Evolutionary conservation across 805 yeast species (phyloP).

Genomic region (Spathaspora sp.): DNA sequence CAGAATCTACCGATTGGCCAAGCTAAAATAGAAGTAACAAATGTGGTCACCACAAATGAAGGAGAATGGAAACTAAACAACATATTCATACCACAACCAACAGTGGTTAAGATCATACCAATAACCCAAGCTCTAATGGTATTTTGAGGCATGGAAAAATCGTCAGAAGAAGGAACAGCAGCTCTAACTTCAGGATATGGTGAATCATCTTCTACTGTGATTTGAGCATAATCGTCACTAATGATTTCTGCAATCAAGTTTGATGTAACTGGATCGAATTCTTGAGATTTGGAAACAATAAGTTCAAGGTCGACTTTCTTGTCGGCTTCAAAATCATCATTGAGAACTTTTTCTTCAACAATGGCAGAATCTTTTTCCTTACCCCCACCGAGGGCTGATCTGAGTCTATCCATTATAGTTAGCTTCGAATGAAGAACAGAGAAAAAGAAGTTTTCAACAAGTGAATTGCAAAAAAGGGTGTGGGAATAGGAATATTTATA

Average conservation of each 20-base stretch:
- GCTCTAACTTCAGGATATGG: slow-evolving; percentile 71
- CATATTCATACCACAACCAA: slow-evolving; percentile 58
- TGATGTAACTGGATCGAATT: slow-evolving; percentile 31
- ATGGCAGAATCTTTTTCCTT: neutral
- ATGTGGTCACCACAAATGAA: slow-evolving; percentile 44
- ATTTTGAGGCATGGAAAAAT: slow-evolving; percentile 45
- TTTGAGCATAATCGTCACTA: slow-evolving; percentile 38
- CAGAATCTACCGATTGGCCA: slow-evolving; percentile 57
- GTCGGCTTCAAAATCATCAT: slow-evolving; percentile 10
- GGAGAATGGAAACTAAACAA: slow-evolving; percentile 60
- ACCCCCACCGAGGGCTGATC: slow-evolving; percentile 2
- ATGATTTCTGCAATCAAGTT: slow-evolving; percentile 17
- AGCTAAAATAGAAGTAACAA: slow-evolving; percentile 57
- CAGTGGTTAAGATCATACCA: slow-evolving; percentile 46
- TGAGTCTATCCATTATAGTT: slow-evolving; percentile 8
- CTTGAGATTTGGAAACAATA: slow-evolving; percentile 23
- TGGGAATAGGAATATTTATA: neutral
- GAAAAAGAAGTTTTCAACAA: neutral
- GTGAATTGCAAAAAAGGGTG: neutral
- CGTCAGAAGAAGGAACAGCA: slow-evolving; percentile 52
- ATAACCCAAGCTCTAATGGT: slow-evolving; percentile 55
- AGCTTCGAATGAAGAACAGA: neutral
- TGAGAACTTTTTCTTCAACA: slow-evolving; percentile 4
- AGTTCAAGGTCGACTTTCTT: slow-evolving; percentile 8
- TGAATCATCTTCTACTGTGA: slow-evolving; percentile 34